phyloP scores from a whole-genome alignment of 192 early-diverging fungal species.

The Neocallimastix lanati region DNA sequence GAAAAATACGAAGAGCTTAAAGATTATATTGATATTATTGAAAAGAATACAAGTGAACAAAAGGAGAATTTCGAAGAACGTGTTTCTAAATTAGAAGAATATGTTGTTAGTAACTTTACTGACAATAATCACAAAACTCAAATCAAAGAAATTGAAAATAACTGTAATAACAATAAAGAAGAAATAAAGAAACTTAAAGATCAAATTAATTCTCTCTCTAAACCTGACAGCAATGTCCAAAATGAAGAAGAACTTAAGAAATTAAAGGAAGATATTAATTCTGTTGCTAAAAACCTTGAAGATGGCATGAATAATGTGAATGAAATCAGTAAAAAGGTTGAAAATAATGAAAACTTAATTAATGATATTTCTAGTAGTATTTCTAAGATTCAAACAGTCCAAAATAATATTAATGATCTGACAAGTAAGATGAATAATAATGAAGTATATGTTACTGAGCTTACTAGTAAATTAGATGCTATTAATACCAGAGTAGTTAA shows the following conservation, averaged over 20 bases:
- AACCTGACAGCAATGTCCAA: neutral
- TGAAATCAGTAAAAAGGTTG: neutral
- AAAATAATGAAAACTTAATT: neutral
- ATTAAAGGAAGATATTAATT: neutral
- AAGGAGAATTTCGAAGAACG: neutral
- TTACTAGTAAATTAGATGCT: neutral
- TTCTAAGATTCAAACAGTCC: neutral
- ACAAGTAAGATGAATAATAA: neutral
- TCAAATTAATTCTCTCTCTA: neutral
- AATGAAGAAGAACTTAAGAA: neutral
- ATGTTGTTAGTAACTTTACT: neutral
- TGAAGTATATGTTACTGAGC: neutral
- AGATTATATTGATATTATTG: neutral
- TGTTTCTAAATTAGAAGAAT: neutral
- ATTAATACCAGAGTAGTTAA: neutral
- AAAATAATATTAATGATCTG: neutral
- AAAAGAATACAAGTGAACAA: neutral
- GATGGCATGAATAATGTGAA: neutral
- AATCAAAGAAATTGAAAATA: neutral
- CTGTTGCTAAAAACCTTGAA: neutral
- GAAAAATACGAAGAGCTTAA: neutral
- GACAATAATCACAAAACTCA: neutral
- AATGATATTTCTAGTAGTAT: neutral
- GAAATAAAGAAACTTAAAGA: neutral
- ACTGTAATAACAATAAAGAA: neutral